Evolutionary conservation across 169 alveolate species (phyloP).

Genomic region (Theileria sp.): DNA sequence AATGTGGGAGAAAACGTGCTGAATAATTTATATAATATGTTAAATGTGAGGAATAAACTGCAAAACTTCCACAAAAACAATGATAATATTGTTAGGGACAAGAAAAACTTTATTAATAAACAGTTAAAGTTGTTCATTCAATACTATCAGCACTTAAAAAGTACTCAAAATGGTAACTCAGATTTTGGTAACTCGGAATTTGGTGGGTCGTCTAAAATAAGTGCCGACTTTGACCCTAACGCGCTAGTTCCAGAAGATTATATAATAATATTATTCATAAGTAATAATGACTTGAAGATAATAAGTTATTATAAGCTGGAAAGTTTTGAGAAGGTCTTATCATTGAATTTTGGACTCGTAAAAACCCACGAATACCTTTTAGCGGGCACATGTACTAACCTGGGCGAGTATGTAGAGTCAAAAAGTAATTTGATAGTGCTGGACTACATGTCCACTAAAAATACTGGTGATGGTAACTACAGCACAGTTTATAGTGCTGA

Average conservation of each 20-base stretch:
- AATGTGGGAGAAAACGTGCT: constrained; percentile 9
- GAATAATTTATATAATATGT: constrained; percentile 17
- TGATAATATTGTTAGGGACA: constrained; percentile 2
- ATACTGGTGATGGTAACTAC: neutral
- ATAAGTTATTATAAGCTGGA: constrained; percentile 43
- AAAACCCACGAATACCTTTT: constrained; percentile 47
- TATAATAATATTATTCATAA: constrained; percentile 44
- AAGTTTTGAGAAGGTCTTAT: constrained; percentile 45
- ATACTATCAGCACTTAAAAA: neutral
- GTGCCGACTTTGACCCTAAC: neutral
- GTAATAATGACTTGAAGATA: constrained; percentile 17
- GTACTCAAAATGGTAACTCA: neutral
- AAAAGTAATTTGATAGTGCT: constrained; percentile 50
- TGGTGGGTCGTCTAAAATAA: neutral
- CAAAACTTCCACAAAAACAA: constrained; percentile 40
- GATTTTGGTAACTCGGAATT: neutral
- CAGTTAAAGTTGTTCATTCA: constrained; percentile 1
- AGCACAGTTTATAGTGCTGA: neutral
- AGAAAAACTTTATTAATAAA: neutral
- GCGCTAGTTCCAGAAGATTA: constrained; percentile 16
- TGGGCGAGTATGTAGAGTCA: constrained; percentile 62
- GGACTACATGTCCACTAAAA: constrained; percentile 12
- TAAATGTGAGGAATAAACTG: constrained; percentile 38
- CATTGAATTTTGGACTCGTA: constrained; percentile 56
- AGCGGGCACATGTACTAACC: constrained; percentile 53